Evolutionary conservation across 2,329 filamentous ascomycete species (phyloP), one percentile per base, ranked within the genome.

Genomic region (Claviceps monticola): DNA sequence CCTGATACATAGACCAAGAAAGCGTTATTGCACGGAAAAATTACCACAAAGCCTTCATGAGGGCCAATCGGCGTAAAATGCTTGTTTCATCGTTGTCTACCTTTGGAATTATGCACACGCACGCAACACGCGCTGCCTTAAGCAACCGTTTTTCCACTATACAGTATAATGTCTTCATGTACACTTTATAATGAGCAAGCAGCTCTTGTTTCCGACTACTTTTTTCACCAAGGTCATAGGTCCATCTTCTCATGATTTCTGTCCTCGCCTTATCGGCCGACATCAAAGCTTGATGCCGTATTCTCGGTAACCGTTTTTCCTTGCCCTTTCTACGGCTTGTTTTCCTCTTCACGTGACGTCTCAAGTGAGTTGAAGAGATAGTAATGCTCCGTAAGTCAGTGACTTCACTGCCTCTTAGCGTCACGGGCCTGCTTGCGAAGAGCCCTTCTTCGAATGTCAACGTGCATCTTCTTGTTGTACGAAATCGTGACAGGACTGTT

Each of bases 371-470:
- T 16, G 16, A 17, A 38, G n/a, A 38, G n/a, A 38, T n/a, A 29
- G 5, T 13, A 11, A 11, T 13, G 37, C 8, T 36, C 44, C n/a
- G 34, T 19, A 7, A 9, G 17, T 43, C 19, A 7, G 13, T 39
- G 29, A 29, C 5, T 43, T 57, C 61, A 70, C 61, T 69, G 65
- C 70, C 86, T 87, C 78, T 88, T 88, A 9, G 80, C 82, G 51
- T 94, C 86, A 46, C 88, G 80, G 61, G 87, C 88, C 4, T 82
- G 83, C 76, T 95, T 96, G 65, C 78, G 83, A 64, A 96, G 70
- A 42, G 90, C 90, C 52, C 89, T 78, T 66, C 77, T 84, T 59
- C 90, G 82, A 56, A 96, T 95, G 54, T 83, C 82, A 61, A 85
- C 72, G 64, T 96, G 90, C 83, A 94, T 90, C 58, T 71, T 73